phyloP scores from a whole-genome alignment of 2,329 filamentous ascomycete genomes.

The Alternaria triticina region DNA sequence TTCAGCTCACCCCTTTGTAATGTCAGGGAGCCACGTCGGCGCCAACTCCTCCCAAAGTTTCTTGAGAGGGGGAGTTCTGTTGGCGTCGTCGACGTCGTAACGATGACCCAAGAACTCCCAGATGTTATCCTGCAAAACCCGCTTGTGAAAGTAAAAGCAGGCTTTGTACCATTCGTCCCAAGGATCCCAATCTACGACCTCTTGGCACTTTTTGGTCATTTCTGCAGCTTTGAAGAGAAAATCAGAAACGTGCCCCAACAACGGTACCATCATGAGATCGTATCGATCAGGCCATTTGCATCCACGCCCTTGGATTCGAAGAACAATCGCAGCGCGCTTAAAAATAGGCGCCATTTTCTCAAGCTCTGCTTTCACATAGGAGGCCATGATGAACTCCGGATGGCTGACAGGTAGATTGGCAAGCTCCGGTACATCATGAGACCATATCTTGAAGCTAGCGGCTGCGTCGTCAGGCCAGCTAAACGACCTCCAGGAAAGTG shows the following conservation, averaged over 20 bases:
- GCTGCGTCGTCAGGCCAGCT: background rate
- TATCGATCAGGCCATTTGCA: background rate
- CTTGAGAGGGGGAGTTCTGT: background rate
- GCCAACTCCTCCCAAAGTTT: background rate
- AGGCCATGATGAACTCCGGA: background rate
- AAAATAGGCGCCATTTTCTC: background rate
- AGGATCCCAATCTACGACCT: background rate
- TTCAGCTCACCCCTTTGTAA: background rate
- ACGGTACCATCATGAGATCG: background rate
- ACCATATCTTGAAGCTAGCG: background rate
- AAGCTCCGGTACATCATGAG: background rate
- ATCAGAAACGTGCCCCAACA: background rate
- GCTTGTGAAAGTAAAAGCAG: background rate
- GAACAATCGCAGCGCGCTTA: background rate
- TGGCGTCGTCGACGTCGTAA: background rate
- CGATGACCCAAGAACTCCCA: background rate
- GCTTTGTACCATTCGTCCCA: background rate
- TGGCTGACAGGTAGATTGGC: background rate
- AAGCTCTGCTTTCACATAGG: background rate
- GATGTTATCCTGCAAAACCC: background rate
- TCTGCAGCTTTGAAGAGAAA: background rate
- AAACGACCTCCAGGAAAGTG: conserved; percentile 5
- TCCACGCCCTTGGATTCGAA: background rate
- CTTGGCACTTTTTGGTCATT: background rate
- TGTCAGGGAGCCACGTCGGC: background rate